Conservation (phyloP, 2,329 filamentous ascomycete species). For the Anthostomella pinea region DNA sequence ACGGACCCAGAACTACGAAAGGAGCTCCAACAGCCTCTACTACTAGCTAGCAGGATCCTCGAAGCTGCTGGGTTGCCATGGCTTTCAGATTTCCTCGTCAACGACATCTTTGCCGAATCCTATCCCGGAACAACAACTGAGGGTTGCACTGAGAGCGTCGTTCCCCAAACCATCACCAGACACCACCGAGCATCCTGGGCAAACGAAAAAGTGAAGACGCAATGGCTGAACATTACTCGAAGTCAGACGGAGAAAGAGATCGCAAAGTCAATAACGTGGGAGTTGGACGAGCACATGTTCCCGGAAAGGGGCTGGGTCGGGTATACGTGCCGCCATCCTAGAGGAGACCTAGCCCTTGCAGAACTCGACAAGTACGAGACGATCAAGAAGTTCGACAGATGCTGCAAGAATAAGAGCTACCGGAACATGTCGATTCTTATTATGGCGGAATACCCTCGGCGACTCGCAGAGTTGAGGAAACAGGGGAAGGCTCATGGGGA, state of each 20-base stretch:
- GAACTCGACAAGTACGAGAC: constrained; percentile 25
- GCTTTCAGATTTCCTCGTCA: constrained; percentile 33
- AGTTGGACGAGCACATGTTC: constrained; percentile 31
- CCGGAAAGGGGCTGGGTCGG: constrained; percentile 30
- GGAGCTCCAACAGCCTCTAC: constrained; percentile 31
- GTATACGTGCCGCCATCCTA: constrained; percentile 33
- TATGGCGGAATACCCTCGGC: constrained; percentile 29
- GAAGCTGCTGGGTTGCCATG: constrained; percentile 29
- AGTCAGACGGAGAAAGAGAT: constrained; percentile 17
- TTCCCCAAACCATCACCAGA: constrained; percentile 23
- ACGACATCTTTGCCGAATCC: constrained; percentile 28
- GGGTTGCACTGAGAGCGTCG: constrained; percentile 6
- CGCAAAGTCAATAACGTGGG: constrained; percentile 27
- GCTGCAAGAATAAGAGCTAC: constrained; percentile 10
- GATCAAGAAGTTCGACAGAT: constrained; percentile 24
- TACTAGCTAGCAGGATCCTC: constrained; percentile 31
- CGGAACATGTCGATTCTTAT: constrained; percentile 28
- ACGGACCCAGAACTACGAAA: constrained; percentile 14
- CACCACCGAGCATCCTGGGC: constrained; percentile 27
- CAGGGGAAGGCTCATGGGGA: constrained; percentile 23
- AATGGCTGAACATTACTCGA: constrained; percentile 22
- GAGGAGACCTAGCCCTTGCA: constrained; percentile 17
- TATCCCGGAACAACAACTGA: constrained; percentile 28
- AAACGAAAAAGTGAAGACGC: constrained; percentile 12
- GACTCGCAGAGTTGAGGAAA: constrained; percentile 25